A percentile compares a stretch with the other conserved stretches of the same genome.
These are phyloP conservation scores for Prunus mongolica DNA, from an alignment of 306 rosid genomes.

Conservation along the genomic window DNA sequence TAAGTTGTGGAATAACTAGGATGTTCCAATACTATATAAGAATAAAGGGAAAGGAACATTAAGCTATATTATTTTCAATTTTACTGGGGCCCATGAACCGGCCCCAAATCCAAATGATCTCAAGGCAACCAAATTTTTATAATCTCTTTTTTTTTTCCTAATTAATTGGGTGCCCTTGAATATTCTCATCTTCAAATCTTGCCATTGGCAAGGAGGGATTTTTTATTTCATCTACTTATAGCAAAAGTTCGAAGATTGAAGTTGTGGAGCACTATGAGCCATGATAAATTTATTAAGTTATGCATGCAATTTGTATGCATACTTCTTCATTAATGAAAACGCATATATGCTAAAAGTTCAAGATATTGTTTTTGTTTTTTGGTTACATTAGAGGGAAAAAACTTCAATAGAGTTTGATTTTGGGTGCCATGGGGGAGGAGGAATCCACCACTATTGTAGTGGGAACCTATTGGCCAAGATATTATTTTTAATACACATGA, in stretches of 20 bases:
- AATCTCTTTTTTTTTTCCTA: neutral
- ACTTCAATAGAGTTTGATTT: too few species aligned
- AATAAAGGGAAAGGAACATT: neutral
- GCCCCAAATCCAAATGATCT: constrained; percentile 5
- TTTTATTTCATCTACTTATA: neutral
- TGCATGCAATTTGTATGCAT: neutral
- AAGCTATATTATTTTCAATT: neutral
- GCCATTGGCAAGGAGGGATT: neutral
- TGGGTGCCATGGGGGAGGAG: too few species aligned
- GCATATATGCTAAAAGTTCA: neutral
- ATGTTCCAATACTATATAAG: neutral
- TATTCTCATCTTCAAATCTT: neutral
- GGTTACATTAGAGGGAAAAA: too few species aligned
- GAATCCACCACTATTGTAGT: too few species aligned
- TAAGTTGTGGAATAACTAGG: neutral
- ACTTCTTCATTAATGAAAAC: neutral
- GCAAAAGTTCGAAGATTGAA: neutral
- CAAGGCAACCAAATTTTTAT: neutral
- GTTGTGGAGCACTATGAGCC: neutral
- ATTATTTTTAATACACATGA: neutral
- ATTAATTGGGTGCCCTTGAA: neutral
- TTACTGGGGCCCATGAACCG: constrained; percentile 19
- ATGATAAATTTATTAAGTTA: neutral
- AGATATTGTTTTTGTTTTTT: neutral
- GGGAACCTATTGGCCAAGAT: neutral